Evolutionary conservation across 225 moss, liverwort and hornwort species (phyloP).

Genomic region (Straminergon stramineum): DNA sequence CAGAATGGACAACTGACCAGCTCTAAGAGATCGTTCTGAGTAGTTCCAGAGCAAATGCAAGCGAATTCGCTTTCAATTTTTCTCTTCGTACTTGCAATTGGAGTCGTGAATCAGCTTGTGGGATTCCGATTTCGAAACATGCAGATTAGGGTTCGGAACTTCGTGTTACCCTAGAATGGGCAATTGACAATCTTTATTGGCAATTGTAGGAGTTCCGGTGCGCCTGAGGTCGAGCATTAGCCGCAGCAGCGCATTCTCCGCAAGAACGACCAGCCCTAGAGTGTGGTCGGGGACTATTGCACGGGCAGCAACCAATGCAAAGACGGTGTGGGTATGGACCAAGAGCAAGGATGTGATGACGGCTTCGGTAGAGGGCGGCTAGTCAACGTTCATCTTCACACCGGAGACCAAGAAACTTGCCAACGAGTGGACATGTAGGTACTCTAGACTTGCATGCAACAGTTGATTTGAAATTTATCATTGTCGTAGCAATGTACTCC

Average conservation of each 20-base stretch:
- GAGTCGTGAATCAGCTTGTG: neutral
- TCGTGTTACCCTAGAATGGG: neutral
- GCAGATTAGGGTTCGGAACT: neutral
- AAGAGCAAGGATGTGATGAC: constrained; percentile 91
- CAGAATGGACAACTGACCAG: neutral
- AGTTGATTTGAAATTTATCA: neutral
- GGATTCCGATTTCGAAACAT: neutral
- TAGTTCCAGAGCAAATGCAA: neutral
- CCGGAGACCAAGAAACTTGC: constrained; percentile 57
- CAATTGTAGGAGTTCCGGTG: constrained; percentile 2
- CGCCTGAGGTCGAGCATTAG: neutral
- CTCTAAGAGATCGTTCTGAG: neutral
- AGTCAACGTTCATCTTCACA: constrained; percentile 78
- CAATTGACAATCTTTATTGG: neutral
- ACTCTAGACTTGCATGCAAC: neutral
- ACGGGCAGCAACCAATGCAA: constrained; percentile 1
- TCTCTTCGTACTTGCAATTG: neutral
- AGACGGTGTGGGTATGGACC: constrained; percentile 88
- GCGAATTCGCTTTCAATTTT: neutral
- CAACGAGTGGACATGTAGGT: constrained; percentile 55
- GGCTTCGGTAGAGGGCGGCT: constrained; percentile 82
- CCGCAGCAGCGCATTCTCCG: constrained; percentile 1
- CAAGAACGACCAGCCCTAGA: neutral
- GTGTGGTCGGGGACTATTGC: neutral
- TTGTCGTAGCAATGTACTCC: neutral